These are phyloP conservation scores for Brassica cretica DNA, from an alignment of 345 rosid species.

Conservation along the genomic window DNA sequence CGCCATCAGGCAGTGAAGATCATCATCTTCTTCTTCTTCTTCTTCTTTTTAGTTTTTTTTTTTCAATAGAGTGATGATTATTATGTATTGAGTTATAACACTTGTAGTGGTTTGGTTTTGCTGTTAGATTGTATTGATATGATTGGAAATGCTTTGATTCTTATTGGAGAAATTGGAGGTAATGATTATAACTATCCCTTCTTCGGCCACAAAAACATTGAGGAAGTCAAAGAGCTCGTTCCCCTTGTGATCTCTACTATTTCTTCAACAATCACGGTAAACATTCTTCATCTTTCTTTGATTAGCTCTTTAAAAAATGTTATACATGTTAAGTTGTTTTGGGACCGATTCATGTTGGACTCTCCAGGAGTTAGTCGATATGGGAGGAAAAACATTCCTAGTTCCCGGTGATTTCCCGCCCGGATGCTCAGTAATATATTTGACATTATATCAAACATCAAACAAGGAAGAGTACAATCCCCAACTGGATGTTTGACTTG, in stretches of 20 bases:
- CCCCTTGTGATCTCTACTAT: slow-evolving; percentile 43
- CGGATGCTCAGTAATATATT: slow-evolving; percentile 41
- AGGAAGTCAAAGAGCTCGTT: slow-evolving; percentile 38
- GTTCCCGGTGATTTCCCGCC: slow-evolving; percentile 49
- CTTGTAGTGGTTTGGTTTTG: not conserved
- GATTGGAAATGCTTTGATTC: slow-evolving; percentile 44
- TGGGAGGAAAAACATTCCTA: slow-evolving; percentile 48
- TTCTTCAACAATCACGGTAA: slow-evolving; percentile 44
- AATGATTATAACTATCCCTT: slow-evolving; percentile 48
- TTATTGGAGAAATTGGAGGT: slow-evolving; percentile 66
- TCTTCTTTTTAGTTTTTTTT: no score
- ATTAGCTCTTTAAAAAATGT: not conserved
- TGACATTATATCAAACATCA: slow-evolving; percentile 38
- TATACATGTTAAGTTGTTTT: slow-evolving; percentile 1
- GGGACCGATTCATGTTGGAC: not conserved
- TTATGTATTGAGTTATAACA: slow-evolving; percentile 1
- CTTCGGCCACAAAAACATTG: not conserved
- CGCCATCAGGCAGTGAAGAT: slow-evolving; percentile 32
- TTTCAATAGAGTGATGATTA: not conserved
- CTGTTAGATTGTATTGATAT: slow-evolving; percentile 36
- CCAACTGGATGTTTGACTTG: slow-evolving; percentile 44
- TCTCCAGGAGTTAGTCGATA: slow-evolving; percentile 47
- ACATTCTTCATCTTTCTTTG: not conserved
- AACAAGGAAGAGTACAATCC: slow-evolving; percentile 43
- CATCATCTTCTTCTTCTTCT: not conserved